Base-by-base conservation (phyloP, 1,284 basidiomycete genomes). In the Cronartium quercuum region DNA sequence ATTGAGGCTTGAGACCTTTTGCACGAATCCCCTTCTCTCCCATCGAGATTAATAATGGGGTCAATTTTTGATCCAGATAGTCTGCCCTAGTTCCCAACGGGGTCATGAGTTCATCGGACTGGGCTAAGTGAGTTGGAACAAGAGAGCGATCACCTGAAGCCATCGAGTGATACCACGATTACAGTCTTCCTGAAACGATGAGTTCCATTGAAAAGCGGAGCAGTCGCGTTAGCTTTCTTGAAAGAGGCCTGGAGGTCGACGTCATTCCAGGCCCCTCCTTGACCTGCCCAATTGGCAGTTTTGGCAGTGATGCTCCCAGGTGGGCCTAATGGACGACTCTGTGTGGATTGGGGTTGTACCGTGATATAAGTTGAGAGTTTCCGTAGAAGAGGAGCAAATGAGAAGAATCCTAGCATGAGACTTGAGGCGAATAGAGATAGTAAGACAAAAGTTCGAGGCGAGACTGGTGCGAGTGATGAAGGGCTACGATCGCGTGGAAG, bases 81-180 rank as follows among this genome's bases (percentile, higher is more conserved):
- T 90, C 89, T 55, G 91, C 90, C 76, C 91, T 91, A 29, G 29
- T 51, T 51, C 47, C 47, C 15, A 51, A 21, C 15, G 47, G 47
- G 47, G 47, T 15, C 15, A 21, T 15, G 47, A 21, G 47, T 6
- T 9, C 47, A 51, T 51, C 6, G 1, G 6, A 15, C 6, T 51
- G 13, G 24, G 24, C 18, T 6, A 51, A 15, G 65, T 34, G 5
- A 67, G 21, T 65, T 15, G 35, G 55, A 58, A 3, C 7, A 6
- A 66, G 6, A 24, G 51, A 66, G 2, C 13, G 82, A 86, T 41
- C 79, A 88, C 89, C 90, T 86, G 57, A 93, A 83, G 0, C 92
- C 92, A 80, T 94, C 92, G 57, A 94, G 90, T 40, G 91, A 92
- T 29, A 94, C 87, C 65, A 94, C 85, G 29, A 94, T 81, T 15